Conservation (phyloP, 257 asterid genomes). For the Penstemon davidsonii region DNA sequence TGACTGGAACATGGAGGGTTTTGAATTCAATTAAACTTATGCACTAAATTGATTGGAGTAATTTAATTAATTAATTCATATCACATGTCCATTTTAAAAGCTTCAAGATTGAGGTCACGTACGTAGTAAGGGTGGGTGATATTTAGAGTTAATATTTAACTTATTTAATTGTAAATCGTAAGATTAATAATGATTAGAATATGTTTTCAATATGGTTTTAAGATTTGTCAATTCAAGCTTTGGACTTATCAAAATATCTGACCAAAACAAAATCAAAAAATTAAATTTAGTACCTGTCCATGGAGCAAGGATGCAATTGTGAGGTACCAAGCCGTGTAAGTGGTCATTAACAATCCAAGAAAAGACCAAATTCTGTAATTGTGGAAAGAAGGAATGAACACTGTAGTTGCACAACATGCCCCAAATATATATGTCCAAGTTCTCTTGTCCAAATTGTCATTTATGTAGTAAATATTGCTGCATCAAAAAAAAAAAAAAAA, state of each 20-base stretch:
- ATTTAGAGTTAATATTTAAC: too few species aligned
- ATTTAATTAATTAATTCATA: too few species aligned
- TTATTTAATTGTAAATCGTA: too few species aligned
- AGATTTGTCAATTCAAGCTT: too few species aligned
- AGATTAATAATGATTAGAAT: too few species aligned
- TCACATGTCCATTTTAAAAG: too few species aligned
- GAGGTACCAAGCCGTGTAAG: slow-evolving; percentile 96
- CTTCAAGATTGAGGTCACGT: too few species aligned
- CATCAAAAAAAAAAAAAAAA: slow-evolving; percentile 22
- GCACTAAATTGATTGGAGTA: too few species aligned
- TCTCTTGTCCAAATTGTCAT: slow-evolving; percentile 94
- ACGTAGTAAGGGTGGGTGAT: too few species aligned
- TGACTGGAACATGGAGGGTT: not conserved
- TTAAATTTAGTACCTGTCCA: slow-evolving; percentile 61
- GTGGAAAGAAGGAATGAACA: slow-evolving; percentile 88
- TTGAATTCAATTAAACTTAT: too few species aligned
- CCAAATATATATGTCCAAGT: slow-evolving; percentile 95
- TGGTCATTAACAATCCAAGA: slow-evolving; percentile 84
- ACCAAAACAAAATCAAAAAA: not conserved
- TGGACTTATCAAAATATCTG: too few species aligned
- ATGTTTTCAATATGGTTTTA: too few species aligned
- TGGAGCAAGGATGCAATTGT: slow-evolving; percentile 79
- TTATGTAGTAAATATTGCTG: slow-evolving; percentile 95
- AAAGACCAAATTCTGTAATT: slow-evolving; percentile 96
- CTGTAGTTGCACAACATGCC: slow-evolving; percentile 94